These are phyloP conservation scores for Exophiala aquamarina DNA, from an alignment of 2,329 filamentous ascomycete genomes.

Conservation along the genomic window DNA sequence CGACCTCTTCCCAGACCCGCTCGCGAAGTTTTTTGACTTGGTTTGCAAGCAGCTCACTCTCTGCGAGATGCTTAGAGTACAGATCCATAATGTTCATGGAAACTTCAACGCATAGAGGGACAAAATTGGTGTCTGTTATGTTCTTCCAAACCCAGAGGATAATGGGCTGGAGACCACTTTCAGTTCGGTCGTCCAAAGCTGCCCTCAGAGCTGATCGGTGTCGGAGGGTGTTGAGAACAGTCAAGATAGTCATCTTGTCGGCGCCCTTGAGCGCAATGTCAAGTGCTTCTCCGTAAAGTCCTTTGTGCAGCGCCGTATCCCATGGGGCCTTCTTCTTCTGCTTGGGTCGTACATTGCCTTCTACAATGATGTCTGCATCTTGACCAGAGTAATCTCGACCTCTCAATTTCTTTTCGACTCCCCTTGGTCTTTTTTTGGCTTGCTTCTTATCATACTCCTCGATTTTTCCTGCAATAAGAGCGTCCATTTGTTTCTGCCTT, in stretches of 20 bases:
- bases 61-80: conserved; percentile 76
- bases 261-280: conserved; percentile 69
- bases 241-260: conserved; percentile 66
- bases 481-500: conserved; percentile 80
- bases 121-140: conserved; percentile 74
- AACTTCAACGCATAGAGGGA: conserved; percentile 78
- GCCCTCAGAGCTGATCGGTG: conserved; percentile 83
- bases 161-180: conserved; percentile 76
- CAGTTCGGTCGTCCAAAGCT: conserved; percentile 78
- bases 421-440: conserved; percentile 59
- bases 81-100: conserved; percentile 80
- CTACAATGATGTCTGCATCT: conserved; percentile 83
- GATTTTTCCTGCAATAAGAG: conserved; percentile 73
- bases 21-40: conserved; percentile 68
- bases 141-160: conserved; percentile 79
- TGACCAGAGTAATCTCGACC: conserved; percentile 81
- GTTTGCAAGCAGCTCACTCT: conserved; percentile 69
- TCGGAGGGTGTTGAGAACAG: conserved; percentile 77
- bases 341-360: conserved; percentile 66
- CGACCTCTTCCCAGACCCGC: conserved; percentile 73
- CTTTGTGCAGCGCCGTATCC: conserved; percentile 79
- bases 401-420: conserved; percentile 62
- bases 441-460: conserved; percentile 73
- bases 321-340: conserved; percentile 69
- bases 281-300: conserved; percentile 72